These are phyloP conservation scores for Gaultheria prostrata DNA, from an alignment of 148 eudicot genomes.

Conservation along the genomic window DNA sequence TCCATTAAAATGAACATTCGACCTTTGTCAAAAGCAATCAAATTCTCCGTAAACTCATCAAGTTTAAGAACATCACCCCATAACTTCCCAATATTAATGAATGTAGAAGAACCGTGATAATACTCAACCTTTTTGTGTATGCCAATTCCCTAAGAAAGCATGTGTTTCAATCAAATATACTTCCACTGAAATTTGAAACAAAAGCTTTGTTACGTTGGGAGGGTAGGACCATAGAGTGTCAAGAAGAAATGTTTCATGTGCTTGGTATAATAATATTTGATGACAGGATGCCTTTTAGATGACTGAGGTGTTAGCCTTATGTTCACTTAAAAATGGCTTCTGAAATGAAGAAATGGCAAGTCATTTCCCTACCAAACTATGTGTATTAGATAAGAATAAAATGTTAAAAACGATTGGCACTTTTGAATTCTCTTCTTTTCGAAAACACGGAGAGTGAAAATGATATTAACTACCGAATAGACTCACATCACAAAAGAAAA, in stretches of 20 bases:
- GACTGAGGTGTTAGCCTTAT: background rate
- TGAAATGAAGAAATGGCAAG: slow-evolving; percentile 1
- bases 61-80: too few relatives aligned
- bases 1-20: too few relatives aligned
- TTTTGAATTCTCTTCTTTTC: too few relatives aligned
- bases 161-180: background rate
- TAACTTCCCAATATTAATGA: too few relatives aligned
- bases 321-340: background rate
- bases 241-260: background rate
- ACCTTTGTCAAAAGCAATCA: too few relatives aligned
- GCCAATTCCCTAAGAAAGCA: background rate
- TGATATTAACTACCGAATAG: background rate
- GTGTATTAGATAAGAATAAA: background rate
- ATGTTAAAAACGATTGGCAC: background rate
- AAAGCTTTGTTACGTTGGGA: background rate
- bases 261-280: background rate
- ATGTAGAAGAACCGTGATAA: too few relatives aligned
- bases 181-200: background rate
- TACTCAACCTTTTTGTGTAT: background rate
- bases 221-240: background rate
- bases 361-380: background rate
- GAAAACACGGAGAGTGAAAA: background rate
- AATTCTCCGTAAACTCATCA: too few relatives aligned
- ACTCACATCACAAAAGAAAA: background rate
- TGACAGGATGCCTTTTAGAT: background rate